Percentiles rank a stretch among this genome's conserved stretches.
phyloP scores from a whole-genome alignment of 352 stramenopile species.

The Globisporangium perplexum region DNA sequence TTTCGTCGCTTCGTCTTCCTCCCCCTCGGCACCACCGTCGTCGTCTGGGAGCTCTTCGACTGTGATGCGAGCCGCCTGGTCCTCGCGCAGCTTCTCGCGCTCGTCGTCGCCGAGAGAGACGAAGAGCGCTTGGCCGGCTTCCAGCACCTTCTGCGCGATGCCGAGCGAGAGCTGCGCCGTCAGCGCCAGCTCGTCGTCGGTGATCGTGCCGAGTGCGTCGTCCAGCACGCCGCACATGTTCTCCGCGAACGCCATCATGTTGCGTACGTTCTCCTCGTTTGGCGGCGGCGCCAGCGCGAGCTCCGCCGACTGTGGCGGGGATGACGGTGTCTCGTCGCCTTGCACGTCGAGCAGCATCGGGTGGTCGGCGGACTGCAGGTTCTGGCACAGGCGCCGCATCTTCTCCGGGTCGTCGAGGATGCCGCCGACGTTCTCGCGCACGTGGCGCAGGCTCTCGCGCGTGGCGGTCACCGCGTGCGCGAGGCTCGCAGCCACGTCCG shows the following conservation, averaged over 20 bases:
- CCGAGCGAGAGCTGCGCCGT: constrained; percentile 64
- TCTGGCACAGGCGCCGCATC: constrained; percentile 47
- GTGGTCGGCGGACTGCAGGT: constrained; percentile 47
- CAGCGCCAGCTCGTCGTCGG: constrained; percentile 58
- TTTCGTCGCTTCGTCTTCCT: constrained; percentile 10
- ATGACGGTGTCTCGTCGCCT: background rate
- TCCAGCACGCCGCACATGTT: constrained; percentile 75
- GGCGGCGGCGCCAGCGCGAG: constrained; percentile 16
- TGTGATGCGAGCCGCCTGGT: constrained; percentile 53
- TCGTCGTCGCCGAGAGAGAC: constrained; percentile 69
- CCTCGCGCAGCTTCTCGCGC: constrained; percentile 21
- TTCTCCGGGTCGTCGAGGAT: constrained; percentile 64
- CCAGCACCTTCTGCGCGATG: constrained; percentile 68
- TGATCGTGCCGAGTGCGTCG: constrained; percentile 67
- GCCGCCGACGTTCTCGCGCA: constrained; percentile 43
- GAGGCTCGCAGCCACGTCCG: constrained; percentile 47
- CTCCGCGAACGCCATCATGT: constrained; percentile 68
- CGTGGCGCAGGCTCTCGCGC: constrained; percentile 54
- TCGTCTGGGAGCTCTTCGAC: constrained; percentile 62
- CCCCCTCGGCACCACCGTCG: constrained; percentile 12
- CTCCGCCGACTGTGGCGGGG: background rate
- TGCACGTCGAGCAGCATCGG: constrained; percentile 25
- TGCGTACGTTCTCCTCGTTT: constrained; percentile 66
- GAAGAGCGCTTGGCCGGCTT: constrained; percentile 65
- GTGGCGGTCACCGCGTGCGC: constrained; percentile 49